These are phyloP conservation scores for Prunella vulgaris DNA, from an alignment of 257 asterid species.

Conservation along the genomic window DNA sequence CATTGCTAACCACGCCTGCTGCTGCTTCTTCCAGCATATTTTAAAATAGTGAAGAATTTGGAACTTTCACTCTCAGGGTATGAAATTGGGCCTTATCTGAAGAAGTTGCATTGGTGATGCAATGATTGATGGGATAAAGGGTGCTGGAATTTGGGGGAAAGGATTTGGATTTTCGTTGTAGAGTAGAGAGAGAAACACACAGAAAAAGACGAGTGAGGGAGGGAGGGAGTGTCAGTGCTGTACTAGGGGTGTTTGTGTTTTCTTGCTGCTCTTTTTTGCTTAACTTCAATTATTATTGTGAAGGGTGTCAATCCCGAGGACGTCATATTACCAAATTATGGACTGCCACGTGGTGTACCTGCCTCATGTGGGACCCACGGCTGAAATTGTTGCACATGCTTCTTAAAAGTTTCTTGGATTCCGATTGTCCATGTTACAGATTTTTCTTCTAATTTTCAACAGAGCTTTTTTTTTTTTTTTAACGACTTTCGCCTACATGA, in stretches of 20 bases:
- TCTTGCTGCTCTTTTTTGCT: constrained; percentile 19
- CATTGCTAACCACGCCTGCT: constrained; percentile 38
- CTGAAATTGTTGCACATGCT: too few relatives aligned
- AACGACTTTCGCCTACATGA: too few relatives aligned
- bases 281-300: constrained; percentile 31
- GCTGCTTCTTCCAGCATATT: constrained; percentile 58
- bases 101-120: constrained; percentile 24
- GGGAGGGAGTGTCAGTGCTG: constrained; percentile 23
- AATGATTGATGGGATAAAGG: constrained; percentile 19
- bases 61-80: too few relatives aligned
- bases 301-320: constrained; percentile 54
- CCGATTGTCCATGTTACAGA: too few relatives aligned
- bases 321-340: not conserved
- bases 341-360: not conserved
- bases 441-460: too few relatives aligned
- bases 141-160: constrained; percentile 31
- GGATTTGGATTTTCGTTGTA: constrained; percentile 15
- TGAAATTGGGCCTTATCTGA: not conserved
- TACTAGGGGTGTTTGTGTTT: constrained; percentile 28
- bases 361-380: not conserved
- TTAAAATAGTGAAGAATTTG: not conserved
- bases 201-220: constrained; percentile 8
- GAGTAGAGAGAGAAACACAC: constrained; percentile 15
- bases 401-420: too few relatives aligned
- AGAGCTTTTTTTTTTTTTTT: too few relatives aligned